phyloP scores from a whole-genome alignment of 371 early-diverging fungal species.

The Coemansia sp. region DNA sequence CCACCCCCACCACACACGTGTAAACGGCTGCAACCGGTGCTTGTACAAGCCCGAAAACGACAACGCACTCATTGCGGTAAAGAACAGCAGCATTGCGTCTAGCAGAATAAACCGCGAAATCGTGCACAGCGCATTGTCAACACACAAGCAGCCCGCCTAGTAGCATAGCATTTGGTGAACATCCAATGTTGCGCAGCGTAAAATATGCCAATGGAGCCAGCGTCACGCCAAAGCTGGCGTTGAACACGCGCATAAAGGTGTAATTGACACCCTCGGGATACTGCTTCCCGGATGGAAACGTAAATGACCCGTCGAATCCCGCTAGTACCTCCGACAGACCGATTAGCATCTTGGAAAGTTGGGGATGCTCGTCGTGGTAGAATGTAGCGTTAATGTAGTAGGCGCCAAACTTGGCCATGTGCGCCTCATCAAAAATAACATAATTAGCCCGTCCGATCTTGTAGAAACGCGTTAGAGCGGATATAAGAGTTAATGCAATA shows the following conservation, averaged over 20 bases:
- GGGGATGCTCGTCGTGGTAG: constrained; percentile 99
- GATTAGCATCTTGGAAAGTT: constrained; percentile 98
- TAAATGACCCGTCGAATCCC: constrained; percentile 88
- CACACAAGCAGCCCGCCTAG: constrained; percentile 76
- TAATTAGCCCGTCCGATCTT: constrained; percentile 69
- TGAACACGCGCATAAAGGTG: constrained; percentile 89
- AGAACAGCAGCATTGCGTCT: constrained; percentile 96
- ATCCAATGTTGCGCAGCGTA: constrained; percentile 81
- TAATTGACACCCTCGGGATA: constrained; percentile 91
- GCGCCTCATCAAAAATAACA: constrained; percentile 85
- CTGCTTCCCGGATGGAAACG: constrained; percentile 72
- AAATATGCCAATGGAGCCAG: constrained; percentile 93
- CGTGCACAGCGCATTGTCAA: constrained; percentile 82
- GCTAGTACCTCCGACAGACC: constrained; percentile 89
- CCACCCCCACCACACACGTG: constrained; percentile 86
- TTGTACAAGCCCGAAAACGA: constrained; percentile 76
- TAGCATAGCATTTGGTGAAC: constrained; percentile 58
- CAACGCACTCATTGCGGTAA: constrained; percentile 84
- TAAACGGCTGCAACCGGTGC: constrained; percentile 71
- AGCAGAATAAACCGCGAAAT: constrained; percentile 97
- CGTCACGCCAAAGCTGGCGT: constrained; percentile 89
- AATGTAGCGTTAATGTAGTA: constrained; percentile 93
- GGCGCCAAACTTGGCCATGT: constrained; percentile 95
- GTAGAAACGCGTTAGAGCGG: constrained; percentile 81
- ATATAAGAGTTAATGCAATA: constrained; percentile 57